These are phyloP conservation scores for Patellifolia procumbens DNA, from an alignment of 179 eudicot species.

Conservation along the genomic window DNA sequence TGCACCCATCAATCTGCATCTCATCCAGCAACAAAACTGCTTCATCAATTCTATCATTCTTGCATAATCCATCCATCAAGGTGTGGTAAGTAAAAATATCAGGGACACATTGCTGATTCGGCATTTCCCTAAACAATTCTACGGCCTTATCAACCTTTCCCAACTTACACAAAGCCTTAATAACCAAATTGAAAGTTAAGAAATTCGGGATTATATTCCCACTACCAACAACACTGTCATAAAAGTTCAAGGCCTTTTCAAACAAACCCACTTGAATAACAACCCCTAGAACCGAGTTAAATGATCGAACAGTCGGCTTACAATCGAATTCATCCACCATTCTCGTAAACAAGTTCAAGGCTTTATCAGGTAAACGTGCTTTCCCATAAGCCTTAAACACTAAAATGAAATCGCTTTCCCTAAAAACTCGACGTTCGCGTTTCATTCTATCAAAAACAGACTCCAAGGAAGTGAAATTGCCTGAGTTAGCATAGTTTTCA, in stretches of 20 bases:
- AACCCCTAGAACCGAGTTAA: conserved; percentile 78
- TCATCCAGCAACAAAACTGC: conserved; percentile 87
- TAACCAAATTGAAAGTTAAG: conserved; percentile 73
- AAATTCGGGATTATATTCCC: conserved; percentile 52
- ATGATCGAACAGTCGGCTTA: conserved; percentile 62
- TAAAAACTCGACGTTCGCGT: conserved; percentile 55
- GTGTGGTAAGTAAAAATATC: conserved; percentile 85
- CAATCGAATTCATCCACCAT: conserved; percentile 70
- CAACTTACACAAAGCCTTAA: conserved; percentile 65
- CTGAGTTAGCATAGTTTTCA: conserved; percentile 50
- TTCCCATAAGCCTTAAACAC: conserved; percentile 81
- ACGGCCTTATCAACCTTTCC: conserved; percentile 66
- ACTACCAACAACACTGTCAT: conserved; percentile 39
- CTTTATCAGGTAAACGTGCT: conserved; percentile 53
- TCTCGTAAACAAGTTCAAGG: conserved; percentile 61
- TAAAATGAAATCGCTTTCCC: conserved; percentile 58
- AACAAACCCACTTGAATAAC: conserved; percentile 51
- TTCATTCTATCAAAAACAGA: conserved; percentile 67
- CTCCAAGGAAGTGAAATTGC: conserved; percentile 64
- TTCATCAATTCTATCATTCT: conserved; percentile 69
- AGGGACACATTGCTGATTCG: conserved; percentile 45
- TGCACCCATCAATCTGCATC: conserved; percentile 92
- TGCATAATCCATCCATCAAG: conserved; percentile 92
- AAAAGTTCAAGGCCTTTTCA: conserved; percentile 57
- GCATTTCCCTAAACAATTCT: conserved; percentile 72